phyloP scores from a whole-genome alignment of 2,329 filamentous ascomycete genomes.

The Pseudonectria foliicola region DNA sequence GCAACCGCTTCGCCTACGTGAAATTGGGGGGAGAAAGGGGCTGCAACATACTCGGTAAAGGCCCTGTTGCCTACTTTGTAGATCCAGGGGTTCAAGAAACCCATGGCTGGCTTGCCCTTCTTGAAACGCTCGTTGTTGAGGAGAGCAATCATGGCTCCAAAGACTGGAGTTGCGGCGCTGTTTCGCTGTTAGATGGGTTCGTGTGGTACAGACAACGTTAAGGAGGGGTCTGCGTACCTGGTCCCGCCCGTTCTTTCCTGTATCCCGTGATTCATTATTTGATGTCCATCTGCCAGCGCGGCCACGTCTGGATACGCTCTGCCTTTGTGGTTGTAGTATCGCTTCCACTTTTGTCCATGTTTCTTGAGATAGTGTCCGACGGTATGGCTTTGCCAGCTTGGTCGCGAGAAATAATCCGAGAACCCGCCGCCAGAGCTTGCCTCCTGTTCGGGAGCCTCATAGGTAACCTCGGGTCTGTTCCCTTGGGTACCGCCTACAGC shows the following conservation, averaged over 20 bases:
- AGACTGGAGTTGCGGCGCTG: slow-evolving; percentile 53
- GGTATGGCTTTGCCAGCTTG: slow-evolving; percentile 38
- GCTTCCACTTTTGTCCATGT: slow-evolving; percentile 42
- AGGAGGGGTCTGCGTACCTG: slow-evolving; percentile 17
- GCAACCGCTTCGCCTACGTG: background rate
- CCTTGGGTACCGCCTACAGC: slow-evolving; percentile 51
- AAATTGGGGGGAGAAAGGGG: rapidly evolving
- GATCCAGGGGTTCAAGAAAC: slow-evolving; percentile 57
- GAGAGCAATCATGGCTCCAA: slow-evolving; percentile 56
- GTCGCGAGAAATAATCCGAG: slow-evolving; percentile 38
- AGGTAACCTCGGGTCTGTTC: slow-evolving; percentile 43
- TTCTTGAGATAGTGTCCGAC: slow-evolving; percentile 36
- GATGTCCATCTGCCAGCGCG: slow-evolving; percentile 38
- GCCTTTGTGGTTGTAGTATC: slow-evolving; percentile 39
- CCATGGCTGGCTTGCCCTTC: slow-evolving; percentile 44
- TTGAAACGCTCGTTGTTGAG: slow-evolving; percentile 57
- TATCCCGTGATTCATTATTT: slow-evolving; percentile 25
- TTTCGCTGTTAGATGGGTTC: background rate
- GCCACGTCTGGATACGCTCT: slow-evolving; percentile 57
- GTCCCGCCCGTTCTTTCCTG: slow-evolving; percentile 24
- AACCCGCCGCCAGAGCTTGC: slow-evolving; percentile 47
- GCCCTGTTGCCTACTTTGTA: slow-evolving; percentile 32
- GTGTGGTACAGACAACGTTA: background rate
- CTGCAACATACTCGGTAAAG: slow-evolving; percentile 30
- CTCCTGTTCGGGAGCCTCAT: too few relatives aligned